Evolutionary conservation across 2,329 filamentous ascomycete genomes (phyloP).

Genomic region (Exophiala sp.): DNA sequence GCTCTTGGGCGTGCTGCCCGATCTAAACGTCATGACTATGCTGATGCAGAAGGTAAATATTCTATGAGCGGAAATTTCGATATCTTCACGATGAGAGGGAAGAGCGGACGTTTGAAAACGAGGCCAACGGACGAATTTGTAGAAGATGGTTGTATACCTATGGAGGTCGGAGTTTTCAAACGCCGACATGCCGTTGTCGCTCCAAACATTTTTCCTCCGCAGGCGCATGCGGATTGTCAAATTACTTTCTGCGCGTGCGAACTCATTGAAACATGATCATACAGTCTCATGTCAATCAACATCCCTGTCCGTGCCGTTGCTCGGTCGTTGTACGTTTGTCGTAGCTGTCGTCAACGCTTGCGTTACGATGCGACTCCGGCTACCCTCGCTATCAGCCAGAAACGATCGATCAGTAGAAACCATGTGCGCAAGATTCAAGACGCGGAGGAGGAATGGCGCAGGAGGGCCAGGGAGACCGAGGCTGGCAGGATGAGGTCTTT

Average conservation of each 20-base stretch:
- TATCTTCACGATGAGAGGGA: too few species aligned
- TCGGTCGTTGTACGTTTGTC: conserved; percentile 17
- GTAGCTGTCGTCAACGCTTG: conserved; percentile 13
- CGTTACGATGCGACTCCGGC: not conserved
- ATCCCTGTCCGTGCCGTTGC: conserved; percentile 2
- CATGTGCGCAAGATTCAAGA: conserved; percentile 38
- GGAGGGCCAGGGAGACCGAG: conserved; percentile 41
- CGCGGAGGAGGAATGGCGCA: conserved; percentile 40
- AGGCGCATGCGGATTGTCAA: not conserved
- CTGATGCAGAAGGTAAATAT: too few species aligned
- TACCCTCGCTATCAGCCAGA: conserved; percentile 3
- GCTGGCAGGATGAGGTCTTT: conserved; percentile 44
- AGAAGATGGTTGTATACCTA: too few species aligned
- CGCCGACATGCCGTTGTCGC: not conserved
- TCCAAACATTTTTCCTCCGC: conserved; percentile 5
- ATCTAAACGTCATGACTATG: not conserved
- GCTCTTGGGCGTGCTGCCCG: not conserved
- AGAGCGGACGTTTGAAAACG: not conserved
- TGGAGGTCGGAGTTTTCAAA: not conserved
- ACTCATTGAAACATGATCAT: not conserved
- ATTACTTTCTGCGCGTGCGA: not conserved
- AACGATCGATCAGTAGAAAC: conserved; percentile 38
- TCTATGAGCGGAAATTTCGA: too few species aligned
- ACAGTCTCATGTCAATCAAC: conserved; percentile 7
- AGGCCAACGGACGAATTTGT: not conserved